A percentile compares a stretch with the other conserved stretches of the same genome.
Conservation (phyloP, 2,329 filamentous ascomycete genomes). For the Scopulariopsis brevicaulis region DNA sequence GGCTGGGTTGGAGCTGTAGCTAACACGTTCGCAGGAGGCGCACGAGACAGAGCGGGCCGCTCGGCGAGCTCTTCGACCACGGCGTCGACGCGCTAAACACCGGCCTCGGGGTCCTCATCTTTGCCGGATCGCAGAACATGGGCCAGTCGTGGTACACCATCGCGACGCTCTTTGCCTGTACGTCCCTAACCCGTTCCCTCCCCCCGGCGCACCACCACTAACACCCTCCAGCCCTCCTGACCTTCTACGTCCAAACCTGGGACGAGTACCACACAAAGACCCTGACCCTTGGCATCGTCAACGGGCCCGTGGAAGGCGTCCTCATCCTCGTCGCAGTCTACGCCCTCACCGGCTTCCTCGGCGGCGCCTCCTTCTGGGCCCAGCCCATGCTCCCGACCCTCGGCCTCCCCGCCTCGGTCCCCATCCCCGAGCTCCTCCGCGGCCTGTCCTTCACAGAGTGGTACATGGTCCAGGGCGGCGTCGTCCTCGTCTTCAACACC, state of each 20-base stretch:
- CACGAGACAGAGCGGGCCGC: conserved; percentile 82
- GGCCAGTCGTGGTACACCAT: conserved; percentile 89
- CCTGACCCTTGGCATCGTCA: conserved; percentile 81
- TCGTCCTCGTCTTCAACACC: conserved; percentile 80
- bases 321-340: conserved; percentile 76
- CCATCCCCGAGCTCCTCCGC: conserved; percentile 59
- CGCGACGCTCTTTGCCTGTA: conserved; percentile 70
- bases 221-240: conserved; percentile 54
- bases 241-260: conserved; percentile 99
- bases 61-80: conserved; percentile 96
- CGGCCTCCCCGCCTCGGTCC: conserved; percentile 43
- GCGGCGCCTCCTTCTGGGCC: conserved; percentile 89
- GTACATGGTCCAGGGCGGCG: conserved; percentile 77
- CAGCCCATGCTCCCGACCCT: conserved; percentile 64
- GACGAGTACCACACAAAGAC: conserved; percentile 98
- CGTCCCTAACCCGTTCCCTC: conserved; percentile 15
- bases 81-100: conserved; percentile 96
- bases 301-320: conserved; percentile 90
- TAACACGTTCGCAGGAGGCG: conserved; percentile 45
- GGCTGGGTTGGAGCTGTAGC: not conserved
- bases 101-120: conserved; percentile 83
- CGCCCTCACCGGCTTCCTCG: conserved; percentile 70
- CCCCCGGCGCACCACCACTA: conserved; percentile 1
- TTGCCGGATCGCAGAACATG: conserved; percentile 84
- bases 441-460: conserved; percentile 79